These are phyloP conservation scores for Penstemon davidsonii DNA, from an alignment of 257 asterid species.

Conservation along the genomic window DNA sequence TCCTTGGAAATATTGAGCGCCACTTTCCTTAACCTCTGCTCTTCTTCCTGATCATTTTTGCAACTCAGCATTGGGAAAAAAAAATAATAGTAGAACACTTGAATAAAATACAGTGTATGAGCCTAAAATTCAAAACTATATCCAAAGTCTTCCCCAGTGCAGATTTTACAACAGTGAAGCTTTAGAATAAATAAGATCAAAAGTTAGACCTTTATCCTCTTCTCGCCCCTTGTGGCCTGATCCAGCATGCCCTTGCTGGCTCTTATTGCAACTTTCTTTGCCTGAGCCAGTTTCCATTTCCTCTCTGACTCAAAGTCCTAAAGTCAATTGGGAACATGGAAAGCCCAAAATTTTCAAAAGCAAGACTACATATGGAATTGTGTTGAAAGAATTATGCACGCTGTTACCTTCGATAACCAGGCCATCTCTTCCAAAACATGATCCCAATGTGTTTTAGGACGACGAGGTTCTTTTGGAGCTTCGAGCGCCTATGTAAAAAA, in stretches of 20 bases:
- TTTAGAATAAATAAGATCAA: slow-evolving; percentile 15
- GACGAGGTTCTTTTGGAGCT: slow-evolving; percentile 91
- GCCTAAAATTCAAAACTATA: slow-evolving; percentile 19
- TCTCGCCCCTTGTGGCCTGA: slow-evolving; percentile 97
- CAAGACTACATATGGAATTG: slow-evolving; percentile 5
- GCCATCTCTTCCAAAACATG: slow-evolving; percentile 99
- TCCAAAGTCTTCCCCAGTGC: slow-evolving; percentile 8
- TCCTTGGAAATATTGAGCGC: slow-evolving; percentile 91
- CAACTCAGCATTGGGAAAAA: slow-evolving; percentile 23
- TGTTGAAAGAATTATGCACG: slow-evolving; percentile 7
- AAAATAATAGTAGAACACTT: slow-evolving; percentile 21
- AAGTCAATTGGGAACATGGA: slow-evolving; percentile 24
- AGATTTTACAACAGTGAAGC: slow-evolving; percentile 19
- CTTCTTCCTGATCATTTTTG: slow-evolving; percentile 74
- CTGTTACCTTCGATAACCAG: slow-evolving; percentile 90
- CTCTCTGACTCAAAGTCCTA: slow-evolving; percentile 99
- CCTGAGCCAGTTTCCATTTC: slow-evolving; percentile 97
- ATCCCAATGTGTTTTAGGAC: slow-evolving; percentile 97
- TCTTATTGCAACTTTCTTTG: slow-evolving; percentile 90
- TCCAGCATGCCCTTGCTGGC: slow-evolving; percentile 97
- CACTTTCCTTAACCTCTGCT: slow-evolving; percentile 78
- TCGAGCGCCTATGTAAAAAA: slow-evolving; percentile 66
- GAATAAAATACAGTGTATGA: slow-evolving; percentile 23
- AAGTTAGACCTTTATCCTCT: slow-evolving; percentile 75
- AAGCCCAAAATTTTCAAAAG: slow-evolving; percentile 7